Conservation (phyloP, 1,139 yeast species). For the Hansenula anomala region DNA sequence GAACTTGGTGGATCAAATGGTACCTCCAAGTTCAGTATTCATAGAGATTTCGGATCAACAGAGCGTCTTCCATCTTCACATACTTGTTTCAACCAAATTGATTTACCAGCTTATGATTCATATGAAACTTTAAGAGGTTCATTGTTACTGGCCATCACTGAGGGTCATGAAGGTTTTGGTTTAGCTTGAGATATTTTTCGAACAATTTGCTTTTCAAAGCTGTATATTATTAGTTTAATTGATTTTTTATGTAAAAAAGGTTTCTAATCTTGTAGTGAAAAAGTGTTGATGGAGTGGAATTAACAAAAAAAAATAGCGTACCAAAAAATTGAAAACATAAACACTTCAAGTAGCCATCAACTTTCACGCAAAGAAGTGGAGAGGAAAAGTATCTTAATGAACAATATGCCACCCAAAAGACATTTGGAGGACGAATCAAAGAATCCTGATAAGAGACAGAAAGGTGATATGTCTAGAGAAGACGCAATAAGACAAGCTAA, state of each 20-base stretch:
- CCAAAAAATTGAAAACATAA: too few species aligned
- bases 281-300: too few species aligned
- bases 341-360: too few species aligned
- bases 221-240: too few species aligned
- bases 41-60: conserved; percentile 80
- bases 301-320: too few species aligned
- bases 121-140: conserved; percentile 84
- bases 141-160: conserved; percentile 79
- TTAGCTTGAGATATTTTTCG: conserved; percentile 18
- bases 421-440: background rate
- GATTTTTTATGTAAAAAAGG: too few species aligned
- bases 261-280: too few species aligned
- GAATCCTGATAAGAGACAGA: conserved; percentile 1
- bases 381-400: too few species aligned
- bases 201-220: background rate
- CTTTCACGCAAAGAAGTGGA: too few species aligned
- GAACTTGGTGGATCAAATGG: conserved; percentile 90
- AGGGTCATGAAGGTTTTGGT: conserved; percentile 97
- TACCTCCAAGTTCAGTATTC: conserved; percentile 81
- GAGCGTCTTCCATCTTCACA: conserved; percentile 94
- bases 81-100: conserved; percentile 94
- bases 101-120: conserved; percentile 87
- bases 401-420: conserved; percentile 1
- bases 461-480: conserved; percentile 2
- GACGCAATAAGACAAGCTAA: conserved; percentile 20